phyloP scores from a whole-genome alignment of 2,329 filamentous ascomycete genomes.

The Phyllosticta paracitricarpa region DNA sequence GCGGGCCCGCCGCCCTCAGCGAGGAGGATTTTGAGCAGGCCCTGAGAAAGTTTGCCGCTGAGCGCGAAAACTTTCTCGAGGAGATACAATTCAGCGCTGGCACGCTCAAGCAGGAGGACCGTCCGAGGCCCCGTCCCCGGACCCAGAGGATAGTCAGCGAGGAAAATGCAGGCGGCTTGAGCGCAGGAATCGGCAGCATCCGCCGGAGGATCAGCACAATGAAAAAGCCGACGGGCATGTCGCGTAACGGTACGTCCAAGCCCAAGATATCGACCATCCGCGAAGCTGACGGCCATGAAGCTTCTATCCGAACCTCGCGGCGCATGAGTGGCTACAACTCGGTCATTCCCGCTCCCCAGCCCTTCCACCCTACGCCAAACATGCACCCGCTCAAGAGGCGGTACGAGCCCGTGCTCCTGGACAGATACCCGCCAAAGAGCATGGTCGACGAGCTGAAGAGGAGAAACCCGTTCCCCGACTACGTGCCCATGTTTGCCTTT shows the following conservation, averaged over 20 bases:
- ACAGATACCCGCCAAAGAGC: conserved; percentile 80
- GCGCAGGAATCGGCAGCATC: conserved; percentile 69
- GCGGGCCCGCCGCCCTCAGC: conserved; percentile 36
- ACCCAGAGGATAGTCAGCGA: conserved; percentile 74
- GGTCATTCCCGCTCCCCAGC: conserved; percentile 87
- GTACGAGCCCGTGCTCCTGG: conserved; percentile 92
- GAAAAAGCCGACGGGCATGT: conserved; percentile 73
- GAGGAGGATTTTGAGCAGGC: conserved; percentile 93
- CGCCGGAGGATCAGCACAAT: conserved; percentile 91
- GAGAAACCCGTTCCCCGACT: conserved; percentile 85
- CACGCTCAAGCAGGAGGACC: conserved; percentile 47
- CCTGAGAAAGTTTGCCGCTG: conserved; percentile 87
- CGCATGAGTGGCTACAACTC: conserved; percentile 96
- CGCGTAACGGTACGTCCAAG: conserved; percentile 53
- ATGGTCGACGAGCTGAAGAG: conserved; percentile 70
- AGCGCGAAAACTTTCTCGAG: conserved; percentile 85
- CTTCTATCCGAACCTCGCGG: conserved; percentile 70
- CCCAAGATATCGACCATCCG: background rate
- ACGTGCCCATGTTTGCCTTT: conserved; percentile 98
- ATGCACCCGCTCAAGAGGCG: conserved; percentile 93
- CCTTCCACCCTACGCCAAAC: conserved; percentile 75
- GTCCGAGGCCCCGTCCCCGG: conserved; percentile 60
- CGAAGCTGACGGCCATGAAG: conserved; percentile 25
- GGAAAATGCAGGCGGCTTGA: conserved; percentile 43
- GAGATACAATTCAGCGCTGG: conserved; percentile 83